Evolutionary conservation across 352 stramenopile species (phyloP), one percentile per base, ranked within the genome.

Genomic region (Halophytophthora batemanensis): DNA sequence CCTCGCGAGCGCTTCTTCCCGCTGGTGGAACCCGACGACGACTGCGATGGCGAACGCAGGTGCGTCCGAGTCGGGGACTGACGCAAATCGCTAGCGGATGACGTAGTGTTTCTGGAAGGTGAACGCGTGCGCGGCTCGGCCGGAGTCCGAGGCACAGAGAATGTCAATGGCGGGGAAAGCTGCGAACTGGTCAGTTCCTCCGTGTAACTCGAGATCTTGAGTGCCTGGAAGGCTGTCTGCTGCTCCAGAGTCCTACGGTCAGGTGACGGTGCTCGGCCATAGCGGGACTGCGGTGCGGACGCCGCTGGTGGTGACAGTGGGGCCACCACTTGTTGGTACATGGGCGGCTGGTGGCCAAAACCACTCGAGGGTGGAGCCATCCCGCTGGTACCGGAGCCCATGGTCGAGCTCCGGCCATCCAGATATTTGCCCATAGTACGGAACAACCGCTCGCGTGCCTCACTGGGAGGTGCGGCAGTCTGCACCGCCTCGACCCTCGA

Each of bases 391-490:
- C 22, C n/a, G 3, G 7, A 12, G 19, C n/a, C 22, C 34, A n/a
- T 14, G 8, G 8, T 29, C 19, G 29, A 35, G 6, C 35, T 40
- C 11, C 43, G 33, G 7, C 23, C 42, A 53, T 64, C 63, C 15
- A 83, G 50, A 36, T 54, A 86, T 52, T 83, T 86, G 57, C 72
- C 72, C 57, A 83, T 66, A 6, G 72, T 66, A 17, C 70, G 67
- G 41, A 86, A 77, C 14, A 86, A 57, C 25, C 62, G 56, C 44
- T 86, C 69, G 12, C 71, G 61, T 19, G 53, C 54, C 23, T 77
- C 58, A 17, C 29, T 45, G 15, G 13, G 10, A 25, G 25, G 13
- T 10, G 19, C n/a, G n/a, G 15, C 28, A 19, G n/a, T 19, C 12
- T 45, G n/a, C 39, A 45, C 28, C 2, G 29, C 13, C 29, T 6